Evolutionary conservation across 2,329 filamentous ascomycete species (phyloP).

Genomic region (Capronia americana): DNA sequence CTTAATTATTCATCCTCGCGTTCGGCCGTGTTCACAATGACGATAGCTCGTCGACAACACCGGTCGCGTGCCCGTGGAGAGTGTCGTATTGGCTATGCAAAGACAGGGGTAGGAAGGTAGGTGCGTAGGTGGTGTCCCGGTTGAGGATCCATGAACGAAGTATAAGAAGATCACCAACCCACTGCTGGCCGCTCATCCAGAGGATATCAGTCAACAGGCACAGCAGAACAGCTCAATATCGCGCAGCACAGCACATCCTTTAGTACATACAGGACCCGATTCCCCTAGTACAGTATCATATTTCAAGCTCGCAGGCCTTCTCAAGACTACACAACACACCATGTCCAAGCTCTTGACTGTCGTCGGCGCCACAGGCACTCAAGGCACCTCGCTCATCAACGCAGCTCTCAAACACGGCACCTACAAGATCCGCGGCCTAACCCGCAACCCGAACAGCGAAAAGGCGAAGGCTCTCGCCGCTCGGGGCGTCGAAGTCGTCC

Average conservation of each 20-base stretch:
- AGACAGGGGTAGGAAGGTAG: neutral
- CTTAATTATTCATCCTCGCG: slow-evolving; percentile 10
- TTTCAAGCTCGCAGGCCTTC: neutral
- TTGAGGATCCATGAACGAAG: neutral
- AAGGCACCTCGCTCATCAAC: slow-evolving; percentile 46
- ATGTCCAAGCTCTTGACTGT: slow-evolving; percentile 30
- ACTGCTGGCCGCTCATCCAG: neutral
- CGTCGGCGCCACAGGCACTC: slow-evolving; percentile 49
- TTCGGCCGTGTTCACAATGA: neutral
- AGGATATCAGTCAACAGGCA: neutral
- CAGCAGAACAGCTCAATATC: neutral
- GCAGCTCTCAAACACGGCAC: slow-evolving; percentile 21
- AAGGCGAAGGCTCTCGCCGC: slow-evolving; percentile 35
- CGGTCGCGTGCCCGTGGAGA: neutral
- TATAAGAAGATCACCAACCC: neutral
- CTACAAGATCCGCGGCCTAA: slow-evolving; percentile 44
- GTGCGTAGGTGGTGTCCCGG: neutral
- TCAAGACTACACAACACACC: neutral
- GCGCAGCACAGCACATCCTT: neutral
- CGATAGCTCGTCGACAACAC: neutral
- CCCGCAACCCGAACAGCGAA: slow-evolving; percentile 42
- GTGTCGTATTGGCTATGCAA: neutral
- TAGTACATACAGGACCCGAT: neutral
- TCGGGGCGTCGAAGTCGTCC: slow-evolving; percentile 31
- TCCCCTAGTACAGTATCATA: neutral